Percentiles rank a stretch among this genome's conserved stretches.
phyloP scores from a whole-genome alignment of 176 grass and related monocot species.

The Carex myosuroides region DNA sequence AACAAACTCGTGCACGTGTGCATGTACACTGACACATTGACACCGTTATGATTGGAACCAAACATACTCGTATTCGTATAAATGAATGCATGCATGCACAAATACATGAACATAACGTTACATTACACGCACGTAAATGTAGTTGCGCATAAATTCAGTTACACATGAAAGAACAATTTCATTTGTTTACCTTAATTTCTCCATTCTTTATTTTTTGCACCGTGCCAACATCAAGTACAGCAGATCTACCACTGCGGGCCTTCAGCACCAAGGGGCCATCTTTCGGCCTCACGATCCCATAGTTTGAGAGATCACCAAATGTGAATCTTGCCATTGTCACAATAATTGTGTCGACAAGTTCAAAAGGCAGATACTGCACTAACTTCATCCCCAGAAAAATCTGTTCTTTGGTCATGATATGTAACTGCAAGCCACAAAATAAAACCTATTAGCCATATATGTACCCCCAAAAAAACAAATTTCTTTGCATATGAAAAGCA shows the following conservation, averaged over 20 bases:
- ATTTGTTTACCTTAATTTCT: slow-evolving; percentile 38
- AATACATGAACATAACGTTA: not conserved
- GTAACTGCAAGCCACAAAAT: slow-evolving; percentile 30
- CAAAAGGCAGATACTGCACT: slow-evolving; percentile 21
- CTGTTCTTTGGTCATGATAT: slow-evolving; percentile 46
- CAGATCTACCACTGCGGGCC: slow-evolving; percentile 37
- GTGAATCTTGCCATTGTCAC: slow-evolving; percentile 23
- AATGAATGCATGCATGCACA: not conserved
- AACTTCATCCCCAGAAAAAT: slow-evolving; percentile 52
- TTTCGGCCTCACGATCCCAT: slow-evolving; percentile 48
- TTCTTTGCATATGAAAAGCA: not conserved
- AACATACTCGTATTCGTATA: not conserved
- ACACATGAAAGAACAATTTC: not conserved
- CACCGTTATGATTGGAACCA: not conserved
- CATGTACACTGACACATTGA: too few species aligned
- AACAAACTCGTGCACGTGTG: not conserved
- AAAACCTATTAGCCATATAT: not conserved
- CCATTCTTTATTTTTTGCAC: slow-evolving; percentile 32
- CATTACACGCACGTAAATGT: not conserved
- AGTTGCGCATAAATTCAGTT: not conserved
- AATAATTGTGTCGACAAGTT: slow-evolving; percentile 40
- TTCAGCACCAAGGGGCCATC: slow-evolving; percentile 47
- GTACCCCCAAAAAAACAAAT: not conserved
- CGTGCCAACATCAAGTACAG: slow-evolving; percentile 64
- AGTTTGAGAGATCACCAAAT: slow-evolving; percentile 42